phyloP scores from a whole-genome alignment of 139 green algal species.

The Chlamydomonas schloesseri region DNA sequence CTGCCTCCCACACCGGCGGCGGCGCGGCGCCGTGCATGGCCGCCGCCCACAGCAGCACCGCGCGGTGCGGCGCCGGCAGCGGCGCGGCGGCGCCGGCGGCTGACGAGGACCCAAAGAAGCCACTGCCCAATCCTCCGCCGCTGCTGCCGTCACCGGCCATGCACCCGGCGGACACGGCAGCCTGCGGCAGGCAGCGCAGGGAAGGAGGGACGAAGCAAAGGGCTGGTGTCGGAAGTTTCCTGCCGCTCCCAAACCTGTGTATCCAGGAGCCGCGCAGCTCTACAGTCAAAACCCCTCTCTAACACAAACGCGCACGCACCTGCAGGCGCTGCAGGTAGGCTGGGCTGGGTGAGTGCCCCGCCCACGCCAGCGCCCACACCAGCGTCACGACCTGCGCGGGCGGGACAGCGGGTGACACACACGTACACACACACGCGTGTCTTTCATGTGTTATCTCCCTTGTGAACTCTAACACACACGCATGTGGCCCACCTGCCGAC shows the following conservation, averaged over 20 bases:
- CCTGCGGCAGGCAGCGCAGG: not conserved
- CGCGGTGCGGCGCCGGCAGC: not conserved
- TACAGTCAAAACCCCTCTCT: no score
- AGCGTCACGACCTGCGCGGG: slow-evolving; percentile 24
- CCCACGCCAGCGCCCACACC: slow-evolving; percentile 26
- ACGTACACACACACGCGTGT: not conserved
- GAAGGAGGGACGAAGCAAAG: not conserved
- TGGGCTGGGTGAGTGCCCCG: not conserved
- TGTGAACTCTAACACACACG: not conserved
- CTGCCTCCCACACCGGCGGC: not conserved
- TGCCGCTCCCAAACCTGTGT: not conserved
- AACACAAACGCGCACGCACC: no score
- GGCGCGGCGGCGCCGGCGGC: no score
- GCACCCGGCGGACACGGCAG: not conserved
- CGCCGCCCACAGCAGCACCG: slow-evolving; percentile 24
- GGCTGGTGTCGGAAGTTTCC: not conserved
- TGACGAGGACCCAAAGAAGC: no score
- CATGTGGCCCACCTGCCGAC: no score
- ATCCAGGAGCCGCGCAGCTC: no score
- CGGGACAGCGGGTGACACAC: no score
- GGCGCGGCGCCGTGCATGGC: not conserved
- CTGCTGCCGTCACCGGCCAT: not conserved
- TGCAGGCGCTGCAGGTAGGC: slow-evolving; percentile 9
- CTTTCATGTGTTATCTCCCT: not conserved
- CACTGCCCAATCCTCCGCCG: no score